Percentiles rank a stretch among this genome's conserved stretches.
Conservation (phyloP, 306 rosid genomes). For the Vicia faba region DNA sequence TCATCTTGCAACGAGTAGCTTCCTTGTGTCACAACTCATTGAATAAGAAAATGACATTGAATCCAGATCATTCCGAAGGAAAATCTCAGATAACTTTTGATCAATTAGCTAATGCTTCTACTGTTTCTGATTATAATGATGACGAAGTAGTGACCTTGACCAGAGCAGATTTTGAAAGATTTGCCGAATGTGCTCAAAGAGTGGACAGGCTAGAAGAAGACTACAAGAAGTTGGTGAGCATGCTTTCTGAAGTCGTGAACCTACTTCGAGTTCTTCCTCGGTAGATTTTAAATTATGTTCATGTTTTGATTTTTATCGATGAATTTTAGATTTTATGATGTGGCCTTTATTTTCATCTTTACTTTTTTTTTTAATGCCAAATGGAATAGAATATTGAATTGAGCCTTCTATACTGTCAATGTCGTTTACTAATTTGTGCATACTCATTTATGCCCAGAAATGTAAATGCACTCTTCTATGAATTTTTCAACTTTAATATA, state of each 20-base stretch:
- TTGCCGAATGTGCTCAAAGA: neutral
- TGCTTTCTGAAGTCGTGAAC: neutral
- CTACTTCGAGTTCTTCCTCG: neutral
- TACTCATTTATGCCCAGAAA: too few relatives aligned
- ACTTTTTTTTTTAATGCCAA: too few relatives aligned
- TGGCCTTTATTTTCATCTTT: neutral
- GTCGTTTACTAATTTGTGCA: too few relatives aligned
- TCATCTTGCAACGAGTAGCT: conserved; percentile 78
- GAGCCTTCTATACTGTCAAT: too few relatives aligned
- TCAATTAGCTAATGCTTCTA: neutral
- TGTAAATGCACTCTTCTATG: too few relatives aligned
- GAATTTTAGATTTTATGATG: neutral
- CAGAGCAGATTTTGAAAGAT: neutral
- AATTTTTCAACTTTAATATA: too few relatives aligned
- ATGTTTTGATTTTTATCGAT: neutral
- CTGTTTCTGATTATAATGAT: neutral
- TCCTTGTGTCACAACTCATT: conserved; percentile 80
- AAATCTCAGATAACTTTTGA: conserved; percentile 57
- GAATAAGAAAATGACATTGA: conserved; percentile 82
- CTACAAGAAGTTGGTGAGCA: neutral
- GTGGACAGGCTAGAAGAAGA: conserved; percentile 2
- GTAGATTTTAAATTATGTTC: neutral
- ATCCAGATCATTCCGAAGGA: conserved; percentile 85
- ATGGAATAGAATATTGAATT: too few relatives aligned
- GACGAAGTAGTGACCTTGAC: neutral